phyloP scores from a whole-genome alignment of 306 rosid species.

The Quercus rubra region DNA sequence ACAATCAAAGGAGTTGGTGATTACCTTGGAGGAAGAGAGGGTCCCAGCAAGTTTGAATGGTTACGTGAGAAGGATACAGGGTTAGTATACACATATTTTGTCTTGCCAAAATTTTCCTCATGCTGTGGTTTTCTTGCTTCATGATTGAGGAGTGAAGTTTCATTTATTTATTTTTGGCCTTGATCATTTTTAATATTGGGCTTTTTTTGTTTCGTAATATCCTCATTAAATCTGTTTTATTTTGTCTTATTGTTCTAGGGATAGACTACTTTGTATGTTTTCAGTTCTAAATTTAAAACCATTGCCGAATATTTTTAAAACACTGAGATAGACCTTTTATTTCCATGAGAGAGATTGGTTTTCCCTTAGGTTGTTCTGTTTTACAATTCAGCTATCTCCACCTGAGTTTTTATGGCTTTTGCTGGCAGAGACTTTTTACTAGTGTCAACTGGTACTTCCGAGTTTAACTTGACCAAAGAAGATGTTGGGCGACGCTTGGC shows the following conservation, averaged over 20 bases:
- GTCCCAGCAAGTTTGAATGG: slow-evolving; percentile 99
- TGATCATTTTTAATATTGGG: not conserved
- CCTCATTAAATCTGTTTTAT: not conserved
- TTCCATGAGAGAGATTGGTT: not conserved
- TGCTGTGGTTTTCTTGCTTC: slow-evolving; percentile 4
- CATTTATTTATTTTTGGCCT: not conserved
- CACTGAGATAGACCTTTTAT: not conserved
- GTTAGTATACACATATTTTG: slow-evolving; percentile 43
- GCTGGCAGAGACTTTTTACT: slow-evolving; percentile 53
- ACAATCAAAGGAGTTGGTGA: slow-evolving; percentile 82
- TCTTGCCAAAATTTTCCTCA: slow-evolving; percentile 1
- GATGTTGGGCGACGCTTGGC: slow-evolving; percentile 75
- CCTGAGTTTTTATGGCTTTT: slow-evolving; percentile 18
- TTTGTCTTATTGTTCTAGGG: not conserved
- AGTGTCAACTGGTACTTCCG: slow-evolving; percentile 79
- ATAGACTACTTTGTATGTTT: not conserved
- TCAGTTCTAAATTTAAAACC: not conserved
- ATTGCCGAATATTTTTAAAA: not conserved
- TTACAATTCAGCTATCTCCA: slow-evolving; percentile 16
- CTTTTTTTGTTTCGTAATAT: not conserved
- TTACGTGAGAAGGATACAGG: slow-evolving; percentile 66
- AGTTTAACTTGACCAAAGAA: slow-evolving; percentile 79
- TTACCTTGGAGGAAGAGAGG: slow-evolving; percentile 98
- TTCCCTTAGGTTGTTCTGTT: slow-evolving; percentile 5
- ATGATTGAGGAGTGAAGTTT: slow-evolving; percentile 16